These are phyloP conservation scores for Mallotus repandus DNA, from an alignment of 441 rosid genomes.

Conservation along the genomic window DNA sequence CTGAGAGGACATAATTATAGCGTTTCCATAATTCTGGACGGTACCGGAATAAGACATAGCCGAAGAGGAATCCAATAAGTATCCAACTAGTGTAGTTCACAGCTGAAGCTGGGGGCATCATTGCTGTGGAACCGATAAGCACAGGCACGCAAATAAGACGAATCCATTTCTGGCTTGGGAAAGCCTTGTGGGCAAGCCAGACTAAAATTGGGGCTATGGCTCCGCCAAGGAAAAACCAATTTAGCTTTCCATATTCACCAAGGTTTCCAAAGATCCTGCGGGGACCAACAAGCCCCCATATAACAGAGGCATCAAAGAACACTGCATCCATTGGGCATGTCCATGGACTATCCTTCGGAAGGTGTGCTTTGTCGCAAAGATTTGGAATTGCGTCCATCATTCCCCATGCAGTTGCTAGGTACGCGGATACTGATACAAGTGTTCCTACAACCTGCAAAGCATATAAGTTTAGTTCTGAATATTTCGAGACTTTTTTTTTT, in stretches of 20 bases:
- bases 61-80: slow-evolving; percentile 50
- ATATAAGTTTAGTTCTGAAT: slow-evolving; percentile 11
- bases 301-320: slow-evolving; percentile 68
- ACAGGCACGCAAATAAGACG: slow-evolving; percentile 42
- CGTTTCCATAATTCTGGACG: slow-evolving; percentile 58
- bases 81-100: slow-evolving; percentile 74
- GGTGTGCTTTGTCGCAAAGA: slow-evolving; percentile 51
- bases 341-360: slow-evolving; percentile 65
- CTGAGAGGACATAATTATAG: slow-evolving; percentile 69
- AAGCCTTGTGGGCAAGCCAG: slow-evolving; percentile 57
- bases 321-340: slow-evolving; percentile 61
- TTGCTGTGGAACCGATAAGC: slow-evolving; percentile 51
- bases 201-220: slow-evolving; percentile 63
- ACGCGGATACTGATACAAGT: slow-evolving; percentile 44
- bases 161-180: slow-evolving; percentile 61
- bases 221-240: slow-evolving; percentile 73
- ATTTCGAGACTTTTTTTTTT: no score
- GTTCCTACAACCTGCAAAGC: slow-evolving; percentile 56
- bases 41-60: slow-evolving; percentile 54
- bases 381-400: slow-evolving; percentile 57
- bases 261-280: slow-evolving; percentile 65
- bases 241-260: slow-evolving; percentile 58
- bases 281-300: slow-evolving; percentile 83
- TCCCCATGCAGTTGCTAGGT: slow-evolving; percentile 68
- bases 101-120: slow-evolving; percentile 71